Conservation (phyloP, 2,329 filamentous ascomycete genomes). For the Arthrobotrys megalospora region DNA sequence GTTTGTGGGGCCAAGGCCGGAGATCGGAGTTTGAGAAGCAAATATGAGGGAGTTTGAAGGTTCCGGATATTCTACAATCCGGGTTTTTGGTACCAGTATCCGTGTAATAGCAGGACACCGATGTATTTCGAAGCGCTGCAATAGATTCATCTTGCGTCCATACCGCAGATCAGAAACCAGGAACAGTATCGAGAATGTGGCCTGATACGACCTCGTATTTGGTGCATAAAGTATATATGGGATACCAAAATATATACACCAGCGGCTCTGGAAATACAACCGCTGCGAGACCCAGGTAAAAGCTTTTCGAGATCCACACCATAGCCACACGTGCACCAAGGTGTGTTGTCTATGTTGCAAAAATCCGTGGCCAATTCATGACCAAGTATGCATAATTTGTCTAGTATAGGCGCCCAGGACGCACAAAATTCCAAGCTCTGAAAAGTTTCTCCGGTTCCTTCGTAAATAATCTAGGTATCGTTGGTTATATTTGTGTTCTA, state of each 20-base stretch:
- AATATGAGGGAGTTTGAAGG: neutral
- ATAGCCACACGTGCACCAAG: neutral
- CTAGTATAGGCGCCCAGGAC: no score
- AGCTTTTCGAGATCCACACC: no score
- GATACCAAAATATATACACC: neutral
- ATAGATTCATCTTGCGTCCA: conserved; percentile 9
- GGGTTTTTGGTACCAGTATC: conserved; percentile 1
- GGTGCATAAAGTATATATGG: neutral
- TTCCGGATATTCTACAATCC: conserved; percentile 9
- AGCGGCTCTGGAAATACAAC: neutral
- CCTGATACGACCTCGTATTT: conserved; percentile 19
- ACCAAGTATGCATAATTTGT: no score
- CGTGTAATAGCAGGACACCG: conserved; percentile 1
- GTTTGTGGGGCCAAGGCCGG: conserved; percentile 40
- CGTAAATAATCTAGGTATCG: no score
- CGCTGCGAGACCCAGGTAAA: no score
- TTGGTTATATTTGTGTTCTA: no score
- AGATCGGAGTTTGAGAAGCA: conserved; percentile 35
- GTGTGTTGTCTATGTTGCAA: conserved; percentile 1
- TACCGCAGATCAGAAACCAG: conserved; percentile 18
- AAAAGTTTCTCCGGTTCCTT: no score
- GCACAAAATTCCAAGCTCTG: no score
- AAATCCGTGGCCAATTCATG: no score
- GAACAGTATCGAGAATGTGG: conserved; percentile 18
- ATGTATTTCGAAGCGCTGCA: neutral